Percentiles rank a stretch among this genome's conserved stretches.
Conservation (phyloP, 768 basidiomycete species). For the Vararia minispora region DNA sequence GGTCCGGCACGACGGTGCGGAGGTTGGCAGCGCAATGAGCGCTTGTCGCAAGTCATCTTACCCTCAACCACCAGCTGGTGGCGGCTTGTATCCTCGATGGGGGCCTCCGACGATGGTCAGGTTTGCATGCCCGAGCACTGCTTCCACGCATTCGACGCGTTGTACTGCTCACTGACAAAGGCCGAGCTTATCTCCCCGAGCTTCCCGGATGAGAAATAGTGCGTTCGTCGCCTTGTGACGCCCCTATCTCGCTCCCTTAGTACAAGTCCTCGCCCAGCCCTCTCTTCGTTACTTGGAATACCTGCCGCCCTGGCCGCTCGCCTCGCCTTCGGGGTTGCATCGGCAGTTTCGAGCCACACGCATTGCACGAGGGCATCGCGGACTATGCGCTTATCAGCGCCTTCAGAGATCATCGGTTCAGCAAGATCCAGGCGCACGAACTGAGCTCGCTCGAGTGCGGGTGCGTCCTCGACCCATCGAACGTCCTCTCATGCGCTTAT, state of each 20-base stretch:
- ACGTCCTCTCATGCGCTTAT: conserved; percentile 1
- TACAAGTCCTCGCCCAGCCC: conserved; percentile 38
- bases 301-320: conserved; percentile 46
- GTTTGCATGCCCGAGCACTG: conserved; percentile 66
- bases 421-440: conserved; percentile 65
- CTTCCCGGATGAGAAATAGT: conserved; percentile 76
- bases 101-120: conserved; percentile 26
- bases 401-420: conserved; percentile 80
- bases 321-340: conserved; percentile 84
- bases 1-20: too few species aligned
- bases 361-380: conserved; percentile 63
- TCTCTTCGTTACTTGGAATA: conserved; percentile 96
- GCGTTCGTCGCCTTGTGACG: conserved; percentile 19
- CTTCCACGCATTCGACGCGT: conserved; percentile 70
- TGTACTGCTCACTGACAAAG: conserved; percentile 64
- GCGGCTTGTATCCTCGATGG: conserved; percentile 15
- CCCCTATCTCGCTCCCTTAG: neutral
- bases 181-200: conserved; percentile 44
- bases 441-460: conserved; percentile 75
- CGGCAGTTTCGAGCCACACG: conserved; percentile 76
- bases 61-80: conserved; percentile 7
- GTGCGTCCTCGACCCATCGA: conserved; percentile 34
- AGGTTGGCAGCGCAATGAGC: neutral
- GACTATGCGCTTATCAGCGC: conserved; percentile 93
- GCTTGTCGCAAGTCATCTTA: conserved; percentile 8